Evolutionary conservation across 352 stramenopile species (phyloP), one percentile per base, ranked within the genome.

Genomic region (Elongisporangium anandrum): DNA sequence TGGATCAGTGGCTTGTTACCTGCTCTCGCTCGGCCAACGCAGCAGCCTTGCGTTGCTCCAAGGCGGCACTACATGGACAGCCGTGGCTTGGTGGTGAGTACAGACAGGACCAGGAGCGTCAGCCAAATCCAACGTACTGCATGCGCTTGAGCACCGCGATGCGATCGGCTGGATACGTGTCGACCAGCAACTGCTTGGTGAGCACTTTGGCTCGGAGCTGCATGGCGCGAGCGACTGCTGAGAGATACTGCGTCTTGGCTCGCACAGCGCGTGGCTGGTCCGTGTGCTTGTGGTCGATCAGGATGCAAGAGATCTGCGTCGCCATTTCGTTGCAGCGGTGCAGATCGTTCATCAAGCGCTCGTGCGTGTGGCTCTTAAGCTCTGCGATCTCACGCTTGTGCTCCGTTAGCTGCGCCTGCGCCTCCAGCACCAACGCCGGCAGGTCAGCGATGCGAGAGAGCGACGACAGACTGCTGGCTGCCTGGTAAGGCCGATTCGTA

Each of bases 341-440:
- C 2, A 77, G 34, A 38, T 77, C 66, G 2, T 70, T 48, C 6
- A 64, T 29, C 1, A 75, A 45, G 26, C 69, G 63, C 1, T 20
- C 20, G 19, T 60, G 66, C 0, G 69, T 45, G 1, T 69, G 58
- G 5, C 41, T 23, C 26, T 61, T 54, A 0, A 65, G 26, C n/a
- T 49, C 21, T 20, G 19, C 24, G 3, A 48, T 60, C 19, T 70
- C 62, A 7, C 49, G 23, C 4, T 59, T 41, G 8, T 61, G 50
- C n/a, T 71, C 54, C n/a, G 5, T 13, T 21, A 61, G 59, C n/a
- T 64, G 57, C 10, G 66, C 63, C 29, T 75, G 51, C 45, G 65
- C 41, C 51, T 77, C 72, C 5, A 80, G 20, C n/a, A 80, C 53
- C 15, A 75, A 45, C n/a, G 61, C 64, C 12, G 72, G 72, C 16